phyloP scores from a whole-genome alignment of 139 green algal genomes.

The Picochlorum sp. region DNA sequence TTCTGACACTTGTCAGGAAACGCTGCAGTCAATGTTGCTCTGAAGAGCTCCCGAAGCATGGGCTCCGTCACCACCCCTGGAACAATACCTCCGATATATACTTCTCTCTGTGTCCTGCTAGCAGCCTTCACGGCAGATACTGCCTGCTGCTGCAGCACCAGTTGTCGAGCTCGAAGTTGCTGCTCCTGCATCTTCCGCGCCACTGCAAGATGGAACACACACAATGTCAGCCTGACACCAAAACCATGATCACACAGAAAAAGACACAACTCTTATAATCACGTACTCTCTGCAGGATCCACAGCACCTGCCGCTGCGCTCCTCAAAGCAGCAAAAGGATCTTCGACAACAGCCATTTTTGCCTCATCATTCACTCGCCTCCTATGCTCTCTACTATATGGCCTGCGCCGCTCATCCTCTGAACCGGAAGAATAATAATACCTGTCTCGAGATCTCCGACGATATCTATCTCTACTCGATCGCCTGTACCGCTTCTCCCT shows the following conservation, averaged over 20 bases:
- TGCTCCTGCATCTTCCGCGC: conserved; percentile 64
- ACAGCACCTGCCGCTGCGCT: background rate
- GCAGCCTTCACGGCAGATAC: conserved; percentile 47
- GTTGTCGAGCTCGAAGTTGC: conserved; percentile 62
- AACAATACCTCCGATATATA: conserved; percentile 74
- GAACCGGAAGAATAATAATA: background rate
- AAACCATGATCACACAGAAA: background rate
- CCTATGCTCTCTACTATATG: conserved; percentile 28
- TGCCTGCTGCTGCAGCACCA: conserved; percentile 78
- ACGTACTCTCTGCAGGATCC: conserved; percentile 23
- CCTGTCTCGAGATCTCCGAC: background rate
- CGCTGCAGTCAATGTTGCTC: conserved; percentile 55
- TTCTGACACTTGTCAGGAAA: conserved; percentile 40
- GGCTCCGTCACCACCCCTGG: conserved; percentile 56
- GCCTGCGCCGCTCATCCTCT: conserved; percentile 42
- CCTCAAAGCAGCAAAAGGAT: conserved; percentile 40
- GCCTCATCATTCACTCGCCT: conserved; percentile 5
- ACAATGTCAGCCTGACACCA: background rate
- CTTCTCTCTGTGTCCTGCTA: conserved; percentile 69
- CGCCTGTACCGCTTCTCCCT: background rate
- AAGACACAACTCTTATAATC: background rate
- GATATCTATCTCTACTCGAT: background rate
- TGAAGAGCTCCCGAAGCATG: conserved; percentile 67
- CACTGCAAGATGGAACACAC: conserved; percentile 19
- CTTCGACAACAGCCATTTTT: conserved; percentile 11